A percentile compares a stretch with the other conserved stretches of the same genome.
phyloP scores from a whole-genome alignment of 345 rosid species.

The Combretum micranthum region DNA sequence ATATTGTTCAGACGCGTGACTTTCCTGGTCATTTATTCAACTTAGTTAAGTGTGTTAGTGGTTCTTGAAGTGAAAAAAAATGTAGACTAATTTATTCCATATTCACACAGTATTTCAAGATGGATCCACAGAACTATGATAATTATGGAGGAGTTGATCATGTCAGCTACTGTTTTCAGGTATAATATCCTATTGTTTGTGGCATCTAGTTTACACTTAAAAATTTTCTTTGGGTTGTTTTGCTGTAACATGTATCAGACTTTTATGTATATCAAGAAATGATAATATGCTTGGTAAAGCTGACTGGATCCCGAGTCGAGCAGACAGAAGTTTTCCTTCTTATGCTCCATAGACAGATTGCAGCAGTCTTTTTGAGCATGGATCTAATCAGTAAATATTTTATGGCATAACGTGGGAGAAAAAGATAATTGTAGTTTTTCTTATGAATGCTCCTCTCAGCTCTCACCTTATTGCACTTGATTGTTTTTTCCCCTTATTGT shows the following conservation, averaged over 20 bases:
- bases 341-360: no score
- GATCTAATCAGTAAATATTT: no score
- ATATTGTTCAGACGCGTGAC: not conserved
- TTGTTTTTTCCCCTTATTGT: no score
- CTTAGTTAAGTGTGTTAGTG: not conserved
- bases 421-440: no score
- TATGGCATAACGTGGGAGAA: no score
- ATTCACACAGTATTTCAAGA: constrained; percentile 68
- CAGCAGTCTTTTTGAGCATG: no score
- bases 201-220: not conserved
- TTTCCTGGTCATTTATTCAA: not conserved
- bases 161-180: constrained; percentile 86
- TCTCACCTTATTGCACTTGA: no score
- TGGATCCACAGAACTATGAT: constrained; percentile 63
- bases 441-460: no score
- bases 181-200: constrained; percentile 18
- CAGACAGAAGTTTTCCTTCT: no score
- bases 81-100: constrained; percentile 6
- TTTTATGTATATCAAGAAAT: no score
- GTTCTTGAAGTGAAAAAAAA: not conserved
- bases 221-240: constrained; percentile 4
- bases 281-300: no score
- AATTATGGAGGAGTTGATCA: constrained; percentile 77
- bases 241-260: not conserved
- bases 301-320: no score